Evolutionary conservation across 208 protist genomes (phyloP).

Genomic region (Naegleria gruberi): DNA sequence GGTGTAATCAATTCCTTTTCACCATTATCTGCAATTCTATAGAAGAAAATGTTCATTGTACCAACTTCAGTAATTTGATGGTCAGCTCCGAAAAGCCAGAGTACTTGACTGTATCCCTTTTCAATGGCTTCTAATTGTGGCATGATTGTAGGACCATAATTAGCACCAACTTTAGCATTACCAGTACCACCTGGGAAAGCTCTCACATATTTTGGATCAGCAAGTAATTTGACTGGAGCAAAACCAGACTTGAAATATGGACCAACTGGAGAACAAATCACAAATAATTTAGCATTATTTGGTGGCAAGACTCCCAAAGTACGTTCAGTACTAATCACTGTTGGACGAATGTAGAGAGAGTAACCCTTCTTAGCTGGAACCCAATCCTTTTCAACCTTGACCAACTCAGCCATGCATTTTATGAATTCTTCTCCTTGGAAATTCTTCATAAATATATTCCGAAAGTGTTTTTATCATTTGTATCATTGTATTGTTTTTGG

Average conservation of each 20-base stretch:
- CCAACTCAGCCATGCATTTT: slow-evolving; percentile 76
- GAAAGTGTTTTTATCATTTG: too few species aligned
- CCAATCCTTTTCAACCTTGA: slow-evolving; percentile 82
- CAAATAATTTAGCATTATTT: slow-evolving; percentile 61
- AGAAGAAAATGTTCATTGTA: slow-evolving; percentile 91
- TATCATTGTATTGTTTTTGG: too few species aligned
- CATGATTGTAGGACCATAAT: slow-evolving; percentile 54
- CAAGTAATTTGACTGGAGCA: slow-evolving; percentile 76
- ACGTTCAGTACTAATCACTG: slow-evolving; percentile 74
- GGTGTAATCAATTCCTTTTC: slow-evolving; percentile 64
- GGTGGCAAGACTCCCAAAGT: slow-evolving; percentile 58
- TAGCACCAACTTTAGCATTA: slow-evolving; percentile 72
- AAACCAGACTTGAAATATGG: slow-evolving; percentile 88
- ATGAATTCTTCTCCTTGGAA: slow-evolving; percentile 77
- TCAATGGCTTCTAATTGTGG: slow-evolving; percentile 66
- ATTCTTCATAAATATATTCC: background rate
- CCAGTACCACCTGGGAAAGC: slow-evolving; percentile 76
- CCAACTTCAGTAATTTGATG: slow-evolving; percentile 91
- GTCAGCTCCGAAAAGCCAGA: slow-evolving; percentile 88
- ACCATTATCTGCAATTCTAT: slow-evolving; percentile 46
- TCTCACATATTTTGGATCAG: slow-evolving; percentile 61
- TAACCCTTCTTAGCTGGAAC: slow-evolving; percentile 62
- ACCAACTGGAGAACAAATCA: slow-evolving; percentile 92
- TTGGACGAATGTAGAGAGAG: slow-evolving; percentile 96
- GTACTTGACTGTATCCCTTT: slow-evolving; percentile 86